These are phyloP conservation scores for Grammothele lineata DNA, from an alignment of 768 basidiomycete genomes.

Conservation along the genomic window DNA sequence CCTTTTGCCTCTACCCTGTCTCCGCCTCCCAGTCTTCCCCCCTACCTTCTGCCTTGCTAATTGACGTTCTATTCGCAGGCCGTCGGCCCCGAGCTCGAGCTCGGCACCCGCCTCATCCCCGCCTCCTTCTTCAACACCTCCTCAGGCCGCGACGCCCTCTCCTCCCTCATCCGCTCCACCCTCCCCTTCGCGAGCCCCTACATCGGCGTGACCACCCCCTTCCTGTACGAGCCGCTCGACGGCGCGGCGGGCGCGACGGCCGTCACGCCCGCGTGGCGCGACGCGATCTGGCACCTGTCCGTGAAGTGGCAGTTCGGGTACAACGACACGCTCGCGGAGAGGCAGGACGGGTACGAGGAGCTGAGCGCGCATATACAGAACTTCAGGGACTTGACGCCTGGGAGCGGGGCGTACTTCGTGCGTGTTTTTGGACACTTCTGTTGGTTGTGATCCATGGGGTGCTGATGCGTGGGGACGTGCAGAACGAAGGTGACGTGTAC, in stretches of 20 bases:
- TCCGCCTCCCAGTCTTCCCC: too few species aligned
- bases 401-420: slow-evolving; percentile 30
- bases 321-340: slow-evolving; percentile 18
- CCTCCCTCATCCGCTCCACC: slow-evolving; percentile 14
- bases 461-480: neutral
- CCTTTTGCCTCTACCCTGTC: neutral
- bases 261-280: slow-evolving; percentile 26
- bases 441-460: neutral
- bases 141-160: slow-evolving; percentile 19
- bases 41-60: too few species aligned
- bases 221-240: slow-evolving; percentile 13
- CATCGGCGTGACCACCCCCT: slow-evolving; percentile 23
- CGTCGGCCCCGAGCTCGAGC: slow-evolving; percentile 23
- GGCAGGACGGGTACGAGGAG: slow-evolving; percentile 5
- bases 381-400: slow-evolving; percentile 23
- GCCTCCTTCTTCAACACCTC: slow-evolving; percentile 22
- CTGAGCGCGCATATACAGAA: slow-evolving; percentile 14
- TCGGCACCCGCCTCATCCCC: slow-evolving; percentile 27
- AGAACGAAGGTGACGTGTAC: slow-evolving; percentile 35
- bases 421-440: slow-evolving; percentile 1
- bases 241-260: slow-evolving; percentile 18
- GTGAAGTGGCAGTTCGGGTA: slow-evolving; percentile 10
- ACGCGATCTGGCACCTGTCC: slow-evolving; percentile 23
- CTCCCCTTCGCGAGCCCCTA: slow-evolving; percentile 22
- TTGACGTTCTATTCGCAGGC: slow-evolving; percentile 3